phyloP scores from a whole-genome alignment of 2,329 filamentous ascomycete species.

The Fusarium anthophilum region DNA sequence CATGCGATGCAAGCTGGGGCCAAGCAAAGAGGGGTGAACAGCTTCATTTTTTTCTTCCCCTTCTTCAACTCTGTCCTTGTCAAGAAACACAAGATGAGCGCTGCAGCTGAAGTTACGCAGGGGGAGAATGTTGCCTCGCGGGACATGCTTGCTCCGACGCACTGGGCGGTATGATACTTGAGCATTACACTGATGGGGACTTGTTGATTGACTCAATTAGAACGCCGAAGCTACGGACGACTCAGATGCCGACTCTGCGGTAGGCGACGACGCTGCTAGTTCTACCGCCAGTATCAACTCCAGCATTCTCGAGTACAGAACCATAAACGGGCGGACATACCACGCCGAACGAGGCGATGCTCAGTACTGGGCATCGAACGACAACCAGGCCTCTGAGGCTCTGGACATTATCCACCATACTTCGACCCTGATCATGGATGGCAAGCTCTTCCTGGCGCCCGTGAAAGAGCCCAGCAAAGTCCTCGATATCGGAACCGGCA shows the following conservation, averaged over 20 bases:
- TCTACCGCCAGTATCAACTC: constrained; percentile 32
- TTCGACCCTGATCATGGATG: constrained; percentile 13
- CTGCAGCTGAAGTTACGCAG: not conserved
- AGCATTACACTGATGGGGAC: accelerated
- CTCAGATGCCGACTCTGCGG: constrained; percentile 19
- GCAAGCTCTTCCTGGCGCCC: constrained; percentile 25
- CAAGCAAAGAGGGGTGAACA: not conserved
- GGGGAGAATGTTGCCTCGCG: not conserved
- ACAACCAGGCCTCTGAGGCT: constrained; percentile 28
- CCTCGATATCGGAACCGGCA: constrained; percentile 30
- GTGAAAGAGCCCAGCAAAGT: constrained; percentile 5
- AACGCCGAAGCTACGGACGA: not conserved
- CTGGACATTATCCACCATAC: constrained; percentile 33
- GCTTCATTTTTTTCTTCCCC: not conserved
- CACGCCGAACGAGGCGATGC: constrained; percentile 33
- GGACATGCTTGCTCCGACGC: constrained; percentile 27
- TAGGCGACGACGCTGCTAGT: constrained; percentile 18
- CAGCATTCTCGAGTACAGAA: constrained; percentile 31
- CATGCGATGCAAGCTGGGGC: constrained; percentile 8
- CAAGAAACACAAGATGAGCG: not conserved
- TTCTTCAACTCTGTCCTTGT: accelerated
- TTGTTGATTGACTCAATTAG: not conserved
- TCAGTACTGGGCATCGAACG: constrained; percentile 34
- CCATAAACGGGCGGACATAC: constrained; percentile 35
- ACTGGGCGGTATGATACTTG: constrained; percentile 20